Conservation (phyloP, 2,329 filamentous ascomycete genomes). For the Epichloe bromicola region DNA sequence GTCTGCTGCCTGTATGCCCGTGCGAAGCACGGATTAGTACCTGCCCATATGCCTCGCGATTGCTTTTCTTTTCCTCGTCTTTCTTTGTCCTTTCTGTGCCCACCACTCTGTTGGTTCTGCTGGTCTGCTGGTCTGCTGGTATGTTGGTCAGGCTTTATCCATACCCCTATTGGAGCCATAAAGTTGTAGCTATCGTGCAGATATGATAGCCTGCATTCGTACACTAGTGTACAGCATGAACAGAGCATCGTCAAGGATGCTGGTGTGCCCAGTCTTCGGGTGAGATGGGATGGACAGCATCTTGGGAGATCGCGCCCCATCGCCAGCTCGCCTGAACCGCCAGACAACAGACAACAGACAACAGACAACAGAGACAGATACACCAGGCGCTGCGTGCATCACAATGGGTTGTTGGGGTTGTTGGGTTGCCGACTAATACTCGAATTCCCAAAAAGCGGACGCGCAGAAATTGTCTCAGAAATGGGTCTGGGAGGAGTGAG, state of each 20-base stretch:
- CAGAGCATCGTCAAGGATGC: background rate
- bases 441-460: background rate
- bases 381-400: background rate
- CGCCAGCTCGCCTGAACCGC: background rate
- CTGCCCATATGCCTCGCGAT: background rate
- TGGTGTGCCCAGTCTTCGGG: background rate
- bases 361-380: no score
- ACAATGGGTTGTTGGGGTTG: no score
- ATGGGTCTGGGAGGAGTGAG: background rate
- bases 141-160: background rate
- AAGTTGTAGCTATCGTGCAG: background rate
- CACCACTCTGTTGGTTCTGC: background rate
- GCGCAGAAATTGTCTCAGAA: background rate
- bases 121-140: background rate
- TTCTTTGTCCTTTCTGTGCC: background rate
- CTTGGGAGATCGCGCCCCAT: background rate
- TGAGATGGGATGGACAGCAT: background rate
- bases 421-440: background rate
- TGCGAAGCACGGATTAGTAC: no score
- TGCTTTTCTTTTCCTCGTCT: background rate
- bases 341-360: background rate
- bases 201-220: background rate
- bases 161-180: background rate
- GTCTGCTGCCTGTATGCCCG: background rate
- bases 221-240: background rate